Base-by-base conservation (phyloP, 805 yeast genomes). In the Wickerhamomyces strasburgensis region DNA sequence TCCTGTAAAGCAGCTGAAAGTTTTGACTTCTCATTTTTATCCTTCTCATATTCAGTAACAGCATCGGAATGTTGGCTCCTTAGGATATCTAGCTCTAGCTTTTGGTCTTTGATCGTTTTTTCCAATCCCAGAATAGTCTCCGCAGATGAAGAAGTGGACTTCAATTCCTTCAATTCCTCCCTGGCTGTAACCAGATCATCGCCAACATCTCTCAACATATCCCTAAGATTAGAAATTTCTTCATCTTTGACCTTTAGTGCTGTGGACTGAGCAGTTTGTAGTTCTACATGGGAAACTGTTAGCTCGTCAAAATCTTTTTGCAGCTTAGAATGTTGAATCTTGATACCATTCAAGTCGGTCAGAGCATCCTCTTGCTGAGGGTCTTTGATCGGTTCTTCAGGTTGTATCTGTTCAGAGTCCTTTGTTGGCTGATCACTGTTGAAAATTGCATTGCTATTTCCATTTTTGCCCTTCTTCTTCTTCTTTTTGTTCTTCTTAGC, bases 201-300 rank as follows among this genome's bases (percentile, higher is more conserved):
- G 1, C 96, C 96, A 19, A 88, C 69, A 39, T 74, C 78, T 44
- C 72, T 72, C 37, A 89, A 57, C 85, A 82, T 84, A 40, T 87
- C 96, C 50, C 79, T 74, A 35, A 84, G 66, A 35, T 67, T 70
- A 32, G 78, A 87, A 14, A 87, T 62, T 51, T 88, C 95, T 37
- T 76, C 84, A 10, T 52, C 40, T 42, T 78, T 77, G 7, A 52
- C 31, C 24, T 56, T 60, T n/a, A 76, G 39, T 6, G 60, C 57
- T 3, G 25, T 9, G 1, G 31, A 34, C 8, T 48, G 43, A 4
- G 60, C 37, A 9, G 52, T 11, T 30, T 51, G 39, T 31, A 51
- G 31, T 32, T 52, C 45, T 1, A 35, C 23, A 39, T 31, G 16
- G 2, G 40, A 26, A 5, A 9, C 5, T 21, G 27, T 15, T 6